phyloP scores from a whole-genome alignment of 192 early-diverging fungal species.

The Thamnidium elegans region DNA sequence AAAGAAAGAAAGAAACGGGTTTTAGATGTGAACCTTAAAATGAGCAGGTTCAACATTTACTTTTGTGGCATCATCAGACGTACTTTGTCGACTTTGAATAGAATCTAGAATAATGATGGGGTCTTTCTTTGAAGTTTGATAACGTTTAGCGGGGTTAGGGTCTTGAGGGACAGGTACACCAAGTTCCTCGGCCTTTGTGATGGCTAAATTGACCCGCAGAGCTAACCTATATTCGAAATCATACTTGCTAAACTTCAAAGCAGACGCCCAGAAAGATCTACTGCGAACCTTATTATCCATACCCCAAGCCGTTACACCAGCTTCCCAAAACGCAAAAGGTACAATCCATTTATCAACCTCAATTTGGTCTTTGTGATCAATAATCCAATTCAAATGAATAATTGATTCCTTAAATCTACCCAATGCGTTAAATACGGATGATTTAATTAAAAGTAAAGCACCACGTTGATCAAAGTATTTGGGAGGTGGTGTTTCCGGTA shows the following conservation, averaged over 20 bases:
- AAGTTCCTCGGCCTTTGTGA: conserved; percentile 26
- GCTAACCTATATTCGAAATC: conserved; percentile 50
- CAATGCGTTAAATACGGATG: conserved; percentile 43
- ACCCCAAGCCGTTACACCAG: conserved; percentile 42
- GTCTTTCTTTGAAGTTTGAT: conserved; percentile 5
- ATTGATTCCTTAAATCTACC: conserved; percentile 36
- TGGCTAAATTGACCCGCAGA: conserved; percentile 29
- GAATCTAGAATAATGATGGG: neutral
- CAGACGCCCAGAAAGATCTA: conserved; percentile 42
- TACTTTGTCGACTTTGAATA: conserved; percentile 3
- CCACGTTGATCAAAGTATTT: conserved; percentile 37
- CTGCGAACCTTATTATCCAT: conserved; percentile 29
- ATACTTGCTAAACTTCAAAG: conserved; percentile 37
- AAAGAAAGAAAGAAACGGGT: neutral
- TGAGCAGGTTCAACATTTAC: neutral
- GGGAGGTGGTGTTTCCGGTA: conserved; percentile 18
- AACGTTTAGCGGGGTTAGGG: conserved; percentile 13
- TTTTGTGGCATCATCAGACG: conserved; percentile 1
- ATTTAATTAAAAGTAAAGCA: conserved; percentile 45
- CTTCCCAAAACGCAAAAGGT: conserved; percentile 48
- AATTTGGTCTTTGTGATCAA: conserved; percentile 41
- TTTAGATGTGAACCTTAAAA: conserved; percentile 10
- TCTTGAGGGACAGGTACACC: conserved; percentile 22
- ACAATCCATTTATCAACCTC: conserved; percentile 44
- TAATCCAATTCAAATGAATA: conserved; percentile 46